Conservation (phyloP, 441 rosid species). For the Euphorbia corollata region DNA sequence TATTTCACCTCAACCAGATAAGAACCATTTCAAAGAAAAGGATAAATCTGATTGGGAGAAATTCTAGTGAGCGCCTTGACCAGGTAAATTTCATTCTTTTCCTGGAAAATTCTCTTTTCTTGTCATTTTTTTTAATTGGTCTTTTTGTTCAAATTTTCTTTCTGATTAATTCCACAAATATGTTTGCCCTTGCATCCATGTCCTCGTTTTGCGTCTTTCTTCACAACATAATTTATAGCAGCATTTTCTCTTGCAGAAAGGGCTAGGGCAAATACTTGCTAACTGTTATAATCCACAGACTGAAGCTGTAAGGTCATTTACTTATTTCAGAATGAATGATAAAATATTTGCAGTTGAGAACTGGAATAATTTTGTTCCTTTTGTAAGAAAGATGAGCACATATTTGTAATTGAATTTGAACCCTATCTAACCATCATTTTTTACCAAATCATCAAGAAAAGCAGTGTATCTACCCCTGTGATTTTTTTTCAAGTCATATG, state of each 20-base stretch:
- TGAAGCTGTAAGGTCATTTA: slow-evolving; percentile 57
- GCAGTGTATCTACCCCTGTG: slow-evolving; percentile 31
- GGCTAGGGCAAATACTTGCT: slow-evolving; percentile 46
- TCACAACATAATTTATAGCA: slow-evolving; percentile 1
- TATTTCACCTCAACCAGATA: slow-evolving; percentile 28
- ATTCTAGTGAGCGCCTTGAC: slow-evolving; percentile 46
- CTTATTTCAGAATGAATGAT: slow-evolving; percentile 56
- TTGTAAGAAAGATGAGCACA: slow-evolving; percentile 54
- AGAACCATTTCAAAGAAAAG: slow-evolving; percentile 38
- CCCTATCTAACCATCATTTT: slow-evolving; percentile 25
- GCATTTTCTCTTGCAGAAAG: slow-evolving; percentile 37
- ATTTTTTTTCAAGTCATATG: slow-evolving; percentile 14
- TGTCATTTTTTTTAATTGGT: background rate
- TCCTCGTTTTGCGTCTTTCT: background rate
- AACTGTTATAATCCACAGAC: slow-evolving; percentile 49
- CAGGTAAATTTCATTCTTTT: slow-evolving; percentile 27
- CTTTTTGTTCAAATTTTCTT: background rate
- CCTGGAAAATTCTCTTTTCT: background rate
- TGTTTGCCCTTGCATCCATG: background rate
- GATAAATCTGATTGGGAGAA: slow-evolving; percentile 52
- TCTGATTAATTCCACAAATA: background rate
- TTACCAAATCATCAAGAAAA: slow-evolving; percentile 16
- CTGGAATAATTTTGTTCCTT: slow-evolving; percentile 69
- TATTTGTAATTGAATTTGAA: slow-evolving; percentile 31
- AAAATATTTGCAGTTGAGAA: slow-evolving; percentile 54